phyloP scores from a whole-genome alignment of 306 rosid species.

The Cicer pinnatifidum region DNA sequence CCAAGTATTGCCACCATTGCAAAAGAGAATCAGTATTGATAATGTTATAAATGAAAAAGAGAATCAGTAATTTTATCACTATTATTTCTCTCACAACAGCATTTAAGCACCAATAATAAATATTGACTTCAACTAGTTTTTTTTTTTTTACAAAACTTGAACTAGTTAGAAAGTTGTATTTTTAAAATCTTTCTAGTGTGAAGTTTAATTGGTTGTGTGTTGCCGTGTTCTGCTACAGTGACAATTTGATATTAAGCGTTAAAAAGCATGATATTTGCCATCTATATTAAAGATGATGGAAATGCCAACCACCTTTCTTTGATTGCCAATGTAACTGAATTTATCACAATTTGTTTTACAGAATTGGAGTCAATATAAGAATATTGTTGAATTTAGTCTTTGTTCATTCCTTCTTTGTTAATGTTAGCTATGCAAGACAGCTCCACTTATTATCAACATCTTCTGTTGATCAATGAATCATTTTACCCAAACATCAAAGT shows the following conservation, averaged over 20 bases:
- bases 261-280: neutral
- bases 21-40: too few relatives aligned
- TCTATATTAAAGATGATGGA: slow-evolving; percentile 7
- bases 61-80: neutral
- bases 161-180: slow-evolving; percentile 7
- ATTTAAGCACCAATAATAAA: slow-evolving; percentile 7
- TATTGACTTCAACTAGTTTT: slow-evolving; percentile 1
- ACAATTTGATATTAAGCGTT: neutral
- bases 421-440: slow-evolving; percentile 9
- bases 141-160: neutral
- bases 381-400: neutral
- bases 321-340: slow-evolving; percentile 4
- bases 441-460: slow-evolving; percentile 5
- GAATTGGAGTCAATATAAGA: neutral
- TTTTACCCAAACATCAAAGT: slow-evolving; percentile 15
- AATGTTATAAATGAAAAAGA: neutral
- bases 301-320: neutral
- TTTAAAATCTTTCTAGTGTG: neutral
- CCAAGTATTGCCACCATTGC: slow-evolving; percentile 95
- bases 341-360: slow-evolving; percentile 6
- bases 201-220: neutral
- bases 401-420: neutral
- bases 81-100: neutral
- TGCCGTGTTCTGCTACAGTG: neutral
- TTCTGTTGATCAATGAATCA: slow-evolving; percentile 14